phyloP scores from a whole-genome alignment of 2,329 filamentous ascomycete genomes.

The Scedosporium aurantiacum region DNA sequence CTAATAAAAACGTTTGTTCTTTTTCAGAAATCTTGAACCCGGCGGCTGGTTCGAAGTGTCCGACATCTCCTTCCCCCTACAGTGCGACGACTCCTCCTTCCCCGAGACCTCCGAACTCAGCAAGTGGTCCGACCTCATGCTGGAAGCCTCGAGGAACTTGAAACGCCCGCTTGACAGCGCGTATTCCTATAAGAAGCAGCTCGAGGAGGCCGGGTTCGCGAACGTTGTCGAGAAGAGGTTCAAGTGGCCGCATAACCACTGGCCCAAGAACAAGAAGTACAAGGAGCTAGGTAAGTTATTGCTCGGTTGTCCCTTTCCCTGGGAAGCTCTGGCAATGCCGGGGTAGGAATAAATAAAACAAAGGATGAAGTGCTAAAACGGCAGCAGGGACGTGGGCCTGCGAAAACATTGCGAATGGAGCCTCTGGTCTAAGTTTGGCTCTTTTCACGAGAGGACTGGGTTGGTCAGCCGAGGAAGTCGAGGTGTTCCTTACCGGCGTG shows the following conservation, averaged over 20 bases:
- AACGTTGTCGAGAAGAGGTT: conserved; percentile 36
- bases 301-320: neutral
- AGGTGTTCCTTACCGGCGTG: conserved; percentile 17
- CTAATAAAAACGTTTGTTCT: no score
- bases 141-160: conserved; percentile 19
- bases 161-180: conserved; percentile 20
- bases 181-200: conserved; percentile 21
- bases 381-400: conserved; percentile 17
- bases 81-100: conserved; percentile 22
- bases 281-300: conserved; percentile 34
- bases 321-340: no score
- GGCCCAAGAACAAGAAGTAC: conserved; percentile 37
- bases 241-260: conserved; percentile 39
- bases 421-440: conserved; percentile 21
- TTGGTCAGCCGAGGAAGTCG: conserved; percentile 19
- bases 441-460: conserved; percentile 20
- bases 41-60: conserved; percentile 24
- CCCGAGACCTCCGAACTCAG: conserved; percentile 15
- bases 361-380: neutral
- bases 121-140: conserved; percentile 18
- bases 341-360: no score
- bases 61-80: conserved; percentile 17
- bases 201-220: conserved; percentile 41
- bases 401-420: conserved; percentile 11
- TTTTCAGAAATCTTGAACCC: conserved; percentile 15